Conservation (phyloP, 148 eudicot genomes). For the Simmondsia chinensis region DNA sequence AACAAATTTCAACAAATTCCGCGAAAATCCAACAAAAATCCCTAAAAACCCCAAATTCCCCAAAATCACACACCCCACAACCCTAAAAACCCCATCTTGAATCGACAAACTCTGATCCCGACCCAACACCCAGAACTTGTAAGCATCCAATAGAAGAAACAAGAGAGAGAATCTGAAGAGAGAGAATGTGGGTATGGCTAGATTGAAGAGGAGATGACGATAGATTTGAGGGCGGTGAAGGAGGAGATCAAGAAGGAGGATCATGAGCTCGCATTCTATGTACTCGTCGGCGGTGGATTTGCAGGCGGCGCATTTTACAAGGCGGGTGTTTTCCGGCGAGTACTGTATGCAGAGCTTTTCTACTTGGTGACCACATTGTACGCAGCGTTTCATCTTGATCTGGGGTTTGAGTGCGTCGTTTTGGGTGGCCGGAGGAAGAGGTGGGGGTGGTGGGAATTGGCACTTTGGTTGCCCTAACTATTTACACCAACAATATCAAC, state of each 20-base stretch:
- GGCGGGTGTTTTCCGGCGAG: constrained; percentile 85
- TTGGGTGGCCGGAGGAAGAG: too few relatives aligned
- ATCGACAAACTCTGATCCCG: constrained; percentile 17
- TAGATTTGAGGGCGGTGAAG: constrained; percentile 90
- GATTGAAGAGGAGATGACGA: constrained; percentile 76
- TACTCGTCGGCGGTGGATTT: constrained; percentile 72
- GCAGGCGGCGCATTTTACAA: constrained; percentile 72
- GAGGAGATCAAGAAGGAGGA: constrained; percentile 70
- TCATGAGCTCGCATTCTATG: constrained; percentile 87
- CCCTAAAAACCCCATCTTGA: constrained; percentile 17
- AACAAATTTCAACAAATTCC: constrained; percentile 26
- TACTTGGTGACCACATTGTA: constrained; percentile 54
- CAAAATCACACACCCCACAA: constrained; percentile 29
- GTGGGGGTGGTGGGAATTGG: too few relatives aligned
- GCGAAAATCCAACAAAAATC: constrained; percentile 25
- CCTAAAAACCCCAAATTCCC: constrained; percentile 43
- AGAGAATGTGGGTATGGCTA: too few relatives aligned
- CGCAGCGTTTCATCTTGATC: too few relatives aligned
- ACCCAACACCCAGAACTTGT: constrained; percentile 17
- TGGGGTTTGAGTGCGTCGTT: too few relatives aligned
- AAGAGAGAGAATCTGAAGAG: constrained; percentile 41
- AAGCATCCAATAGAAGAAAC: constrained; percentile 55
- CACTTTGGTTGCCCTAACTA: too few relatives aligned
- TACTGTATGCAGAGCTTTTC: constrained; percentile 64
- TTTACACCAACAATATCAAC: too few relatives aligned